A percentile compares a stretch with the other conserved stretches of the same genome.
Evolutionary conservation across 306 rosid species (phyloP).

Genomic region (Ormosia semicastrata): DNA sequence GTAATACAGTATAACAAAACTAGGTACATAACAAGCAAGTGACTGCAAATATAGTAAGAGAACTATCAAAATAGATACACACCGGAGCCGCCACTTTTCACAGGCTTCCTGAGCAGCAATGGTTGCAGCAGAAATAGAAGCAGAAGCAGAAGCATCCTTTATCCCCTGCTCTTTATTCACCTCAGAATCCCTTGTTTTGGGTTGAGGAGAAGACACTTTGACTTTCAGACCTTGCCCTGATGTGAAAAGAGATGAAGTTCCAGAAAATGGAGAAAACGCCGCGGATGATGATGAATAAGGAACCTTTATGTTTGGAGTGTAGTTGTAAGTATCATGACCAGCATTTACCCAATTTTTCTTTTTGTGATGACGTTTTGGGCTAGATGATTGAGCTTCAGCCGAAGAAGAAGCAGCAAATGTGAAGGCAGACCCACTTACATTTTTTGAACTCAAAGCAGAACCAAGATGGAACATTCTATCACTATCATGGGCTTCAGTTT

Average conservation of each 20-base stretch:
- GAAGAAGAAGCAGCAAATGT: slow-evolving; percentile 80
- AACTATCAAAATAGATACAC: slow-evolving; percentile 31
- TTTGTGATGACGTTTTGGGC: slow-evolving; percentile 61
- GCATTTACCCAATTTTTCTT: slow-evolving; percentile 60
- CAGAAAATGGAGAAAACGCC: slow-evolving; percentile 49
- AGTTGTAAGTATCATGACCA: slow-evolving; percentile 55
- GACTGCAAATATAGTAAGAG: slow-evolving; percentile 5
- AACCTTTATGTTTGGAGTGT: slow-evolving; percentile 48
- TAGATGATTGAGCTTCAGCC: slow-evolving; percentile 50
- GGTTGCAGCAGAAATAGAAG: slow-evolving; percentile 43
- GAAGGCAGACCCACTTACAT: slow-evolving; percentile 55
- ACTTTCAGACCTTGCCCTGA: slow-evolving; percentile 48
- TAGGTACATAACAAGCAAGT: slow-evolving; percentile 1
- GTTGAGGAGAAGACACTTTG: slow-evolving; percentile 43
- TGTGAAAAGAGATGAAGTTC: slow-evolving; percentile 48
- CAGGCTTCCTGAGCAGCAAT: slow-evolving; percentile 79
- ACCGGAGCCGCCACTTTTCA: slow-evolving; percentile 96
- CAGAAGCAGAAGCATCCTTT: slow-evolving; percentile 50
- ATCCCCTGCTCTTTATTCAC: slow-evolving; percentile 39
- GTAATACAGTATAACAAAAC: slow-evolving; percentile 11
- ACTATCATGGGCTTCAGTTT: slow-evolving; percentile 46
- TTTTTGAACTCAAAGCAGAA: slow-evolving; percentile 51
- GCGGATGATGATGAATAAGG: slow-evolving; percentile 63
- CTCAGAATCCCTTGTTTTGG: slow-evolving; percentile 40
- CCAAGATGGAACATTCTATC: slow-evolving; percentile 40